Evolutionary conservation across 1,284 basidiomycete species (phyloP).

Genomic region (Agroathelia rolfsii): DNA sequence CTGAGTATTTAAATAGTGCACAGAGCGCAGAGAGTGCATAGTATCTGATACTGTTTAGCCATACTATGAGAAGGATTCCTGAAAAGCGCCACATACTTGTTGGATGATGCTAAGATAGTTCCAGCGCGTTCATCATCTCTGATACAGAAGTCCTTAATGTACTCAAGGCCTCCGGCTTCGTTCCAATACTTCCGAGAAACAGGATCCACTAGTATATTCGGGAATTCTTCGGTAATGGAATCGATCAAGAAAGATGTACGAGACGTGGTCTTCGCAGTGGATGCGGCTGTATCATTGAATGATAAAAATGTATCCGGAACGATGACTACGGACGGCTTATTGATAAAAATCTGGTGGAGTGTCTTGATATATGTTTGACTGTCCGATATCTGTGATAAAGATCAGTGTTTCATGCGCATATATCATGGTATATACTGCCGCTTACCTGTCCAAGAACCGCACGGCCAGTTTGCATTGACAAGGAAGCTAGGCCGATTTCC

Average conservation of each 20-base stretch:
- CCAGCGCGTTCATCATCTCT: slow-evolving; percentile 71
- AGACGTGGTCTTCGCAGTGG: slow-evolving; percentile 33
- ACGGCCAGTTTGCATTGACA: slow-evolving; percentile 73
- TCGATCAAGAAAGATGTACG: slow-evolving; percentile 58
- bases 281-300: slow-evolving; percentile 33
- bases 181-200: slow-evolving; percentile 78
- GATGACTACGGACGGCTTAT: slow-evolving; percentile 63
- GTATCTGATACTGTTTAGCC: slow-evolving; percentile 67
- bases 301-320: slow-evolving; percentile 74
- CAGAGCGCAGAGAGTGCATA: slow-evolving; percentile 79
- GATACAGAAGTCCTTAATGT: slow-evolving; percentile 65
- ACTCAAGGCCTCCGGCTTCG: slow-evolving; percentile 69
- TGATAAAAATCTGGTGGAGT: slow-evolving; percentile 75
- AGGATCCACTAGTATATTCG: slow-evolving; percentile 51
- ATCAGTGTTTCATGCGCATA: slow-evolving; percentile 12
- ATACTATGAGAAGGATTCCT: no score
- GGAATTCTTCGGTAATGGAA: slow-evolving; percentile 68
- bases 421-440: slow-evolving; percentile 3
- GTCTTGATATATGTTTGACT: slow-evolving; percentile 82
- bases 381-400: slow-evolving; percentile 73
- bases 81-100: slow-evolving; percentile 71
- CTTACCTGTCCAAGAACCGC: slow-evolving; percentile 63
- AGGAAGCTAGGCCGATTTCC: slow-evolving; percentile 78
- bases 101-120: slow-evolving; percentile 61
- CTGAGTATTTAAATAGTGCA: slow-evolving; percentile 78